Evolutionary conservation across 306 rosid genomes (phyloP).

Genomic region (Sophora flavescens): DNA sequence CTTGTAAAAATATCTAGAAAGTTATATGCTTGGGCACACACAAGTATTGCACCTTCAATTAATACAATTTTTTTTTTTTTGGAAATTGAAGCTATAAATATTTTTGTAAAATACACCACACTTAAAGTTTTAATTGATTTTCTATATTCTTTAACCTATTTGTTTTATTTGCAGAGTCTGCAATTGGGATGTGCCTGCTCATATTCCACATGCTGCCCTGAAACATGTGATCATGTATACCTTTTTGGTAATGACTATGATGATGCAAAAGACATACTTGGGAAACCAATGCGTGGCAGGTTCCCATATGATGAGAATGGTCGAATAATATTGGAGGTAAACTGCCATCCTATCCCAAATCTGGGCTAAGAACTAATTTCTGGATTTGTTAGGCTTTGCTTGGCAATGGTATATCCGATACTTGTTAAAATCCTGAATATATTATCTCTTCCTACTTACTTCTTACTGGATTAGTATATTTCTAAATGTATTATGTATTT

Average conservation of each 20-base stretch:
- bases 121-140: slow-evolving; percentile 33
- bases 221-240: slow-evolving; percentile 92
- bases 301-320: slow-evolving; percentile 92
- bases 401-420: slow-evolving; percentile 4
- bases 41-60: slow-evolving; percentile 10
- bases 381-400: slow-evolving; percentile 40
- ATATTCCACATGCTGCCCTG: slow-evolving; percentile 73
- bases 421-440: not conserved
- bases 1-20: slow-evolving; percentile 6
- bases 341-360: slow-evolving; percentile 38
- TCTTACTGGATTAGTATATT: not conserved
- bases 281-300: slow-evolving; percentile 89
- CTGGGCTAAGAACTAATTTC: slow-evolving; percentile 32
- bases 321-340: slow-evolving; percentile 91
- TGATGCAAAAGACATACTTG: slow-evolving; percentile 89
- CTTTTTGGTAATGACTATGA: slow-evolving; percentile 90
- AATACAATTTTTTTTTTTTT: not conserved
- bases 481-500: slow-evolving; percentile 4
- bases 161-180: slow-evolving; percentile 60
- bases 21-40: not conserved
- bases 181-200: slow-evolving; percentile 90
- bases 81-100: slow-evolving; percentile 28
- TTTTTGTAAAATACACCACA: slow-evolving; percentile 16
- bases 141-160: slow-evolving; percentile 19
- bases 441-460: slow-evolving; percentile 28